Conservation (phyloP, 345 rosid species). For the Citrus unshiu region DNA sequence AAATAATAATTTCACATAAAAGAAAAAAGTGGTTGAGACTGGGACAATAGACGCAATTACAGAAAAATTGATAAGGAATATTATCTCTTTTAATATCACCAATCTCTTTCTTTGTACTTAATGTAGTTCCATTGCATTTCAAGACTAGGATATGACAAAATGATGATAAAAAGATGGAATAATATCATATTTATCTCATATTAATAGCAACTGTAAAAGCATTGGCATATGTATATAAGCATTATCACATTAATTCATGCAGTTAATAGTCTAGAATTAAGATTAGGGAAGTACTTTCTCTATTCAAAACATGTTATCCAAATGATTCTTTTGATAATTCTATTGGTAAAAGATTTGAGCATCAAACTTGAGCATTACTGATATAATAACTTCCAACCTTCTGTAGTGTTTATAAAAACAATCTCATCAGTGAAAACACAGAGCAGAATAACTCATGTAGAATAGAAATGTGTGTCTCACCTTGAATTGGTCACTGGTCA, state of each 20-base stretch:
- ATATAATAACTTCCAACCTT: not conserved
- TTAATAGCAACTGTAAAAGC: not conserved
- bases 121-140: not conserved
- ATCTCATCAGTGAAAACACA: not conserved
- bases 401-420: not conserved
- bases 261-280: not conserved
- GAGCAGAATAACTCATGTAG: not conserved
- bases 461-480: conserved; percentile 31
- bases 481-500: conserved; percentile 79
- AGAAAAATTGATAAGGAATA: not conserved
- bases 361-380: not conserved
- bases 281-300: not conserved
- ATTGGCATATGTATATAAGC: not conserved
- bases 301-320: not conserved
- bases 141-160: not conserved
- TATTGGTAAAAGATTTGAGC: not conserved
- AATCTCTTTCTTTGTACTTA: not conserved
- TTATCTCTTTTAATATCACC: not conserved
- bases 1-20: not conserved
- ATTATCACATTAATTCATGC: not conserved
- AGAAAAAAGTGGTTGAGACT: not conserved
- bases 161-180: not conserved
- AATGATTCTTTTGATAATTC: not conserved
- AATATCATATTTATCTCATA: not conserved
- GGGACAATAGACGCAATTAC: not conserved